A percentile compares a stretch with the other conserved stretches of the same genome.
These are phyloP conservation scores for Setaria viridis DNA, from an alignment of 202 grass and related monocot species.

Conservation along the genomic window DNA sequence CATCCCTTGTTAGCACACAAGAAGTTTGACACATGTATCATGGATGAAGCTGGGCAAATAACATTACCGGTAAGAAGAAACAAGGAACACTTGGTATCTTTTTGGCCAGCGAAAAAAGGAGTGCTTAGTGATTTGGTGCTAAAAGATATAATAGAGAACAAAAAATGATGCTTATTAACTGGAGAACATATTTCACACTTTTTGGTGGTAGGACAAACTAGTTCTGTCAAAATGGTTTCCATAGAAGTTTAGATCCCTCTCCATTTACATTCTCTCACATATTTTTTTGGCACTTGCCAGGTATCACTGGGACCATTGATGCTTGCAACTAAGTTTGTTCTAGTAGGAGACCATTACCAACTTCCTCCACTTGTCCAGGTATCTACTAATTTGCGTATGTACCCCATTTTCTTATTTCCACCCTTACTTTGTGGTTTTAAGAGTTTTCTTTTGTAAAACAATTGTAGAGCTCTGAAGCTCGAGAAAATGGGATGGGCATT, in stretches of 20 bases:
- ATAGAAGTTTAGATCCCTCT: slow-evolving; percentile 15
- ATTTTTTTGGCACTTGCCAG: slow-evolving; percentile 47
- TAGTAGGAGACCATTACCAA: slow-evolving; percentile 97
- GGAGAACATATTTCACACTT: slow-evolving; percentile 2
- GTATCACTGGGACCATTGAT: slow-evolving; percentile 94
- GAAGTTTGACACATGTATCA: slow-evolving; percentile 97
- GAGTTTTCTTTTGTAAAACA: slow-evolving; percentile 17
- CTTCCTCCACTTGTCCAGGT: slow-evolving; percentile 98
- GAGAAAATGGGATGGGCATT: slow-evolving; percentile 90
- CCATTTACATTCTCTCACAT: slow-evolving; percentile 8
- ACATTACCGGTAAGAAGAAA: slow-evolving; percentile 76
- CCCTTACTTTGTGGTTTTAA: slow-evolving; percentile 29
- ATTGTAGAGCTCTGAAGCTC: slow-evolving; percentile 83
- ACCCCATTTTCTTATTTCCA: slow-evolving; percentile 32
- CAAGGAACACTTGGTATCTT: slow-evolving; percentile 31
- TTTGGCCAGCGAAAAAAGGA: neutral
- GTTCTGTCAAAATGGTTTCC: slow-evolving; percentile 33
- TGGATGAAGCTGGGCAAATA: slow-evolving; percentile 99
- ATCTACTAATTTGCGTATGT: slow-evolving; percentile 27
- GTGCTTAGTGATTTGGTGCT: slow-evolving; percentile 2
- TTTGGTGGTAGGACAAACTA: neutral
- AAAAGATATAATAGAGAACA: slow-evolving; percentile 5
- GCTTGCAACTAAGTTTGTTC: slow-evolving; percentile 93
- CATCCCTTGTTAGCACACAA: slow-evolving; percentile 87
- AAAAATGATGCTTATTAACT: slow-evolving; percentile 17